Percentiles rank a stretch among this genome's conserved stretches.
phyloP scores from a whole-genome alignment of 2,329 filamentous ascomycete species.

The Tympanopsis confertula region DNA sequence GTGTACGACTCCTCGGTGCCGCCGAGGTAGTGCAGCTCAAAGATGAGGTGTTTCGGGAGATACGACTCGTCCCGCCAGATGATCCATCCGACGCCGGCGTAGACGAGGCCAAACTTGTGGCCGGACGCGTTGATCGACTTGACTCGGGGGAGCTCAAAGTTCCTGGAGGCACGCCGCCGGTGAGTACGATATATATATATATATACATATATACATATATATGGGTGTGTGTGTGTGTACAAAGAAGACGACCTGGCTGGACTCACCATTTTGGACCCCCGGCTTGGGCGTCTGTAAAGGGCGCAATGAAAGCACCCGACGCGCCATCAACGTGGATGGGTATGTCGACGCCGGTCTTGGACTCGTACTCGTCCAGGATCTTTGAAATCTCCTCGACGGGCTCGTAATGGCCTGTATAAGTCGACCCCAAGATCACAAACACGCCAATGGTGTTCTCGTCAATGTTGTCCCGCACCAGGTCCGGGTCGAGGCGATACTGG shows the following conservation, averaged over 20 bases:
- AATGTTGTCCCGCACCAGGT: conserved; percentile 52
- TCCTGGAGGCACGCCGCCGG: too few species aligned
- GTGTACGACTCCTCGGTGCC: conserved; percentile 63
- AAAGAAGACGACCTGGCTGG: background rate
- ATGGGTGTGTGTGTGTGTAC: too few species aligned
- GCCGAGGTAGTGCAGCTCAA: conserved; percentile 60
- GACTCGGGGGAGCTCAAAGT: conserved; percentile 49
- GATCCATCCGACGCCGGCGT: conserved; percentile 60
- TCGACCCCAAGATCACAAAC: conserved; percentile 61
- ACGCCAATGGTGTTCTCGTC: conserved; percentile 71
- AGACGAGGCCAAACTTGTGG: conserved; percentile 53
- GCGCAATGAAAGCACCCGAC: conserved; percentile 49
- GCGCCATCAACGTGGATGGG: conserved; percentile 58
- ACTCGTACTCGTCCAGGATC: conserved; percentile 51
- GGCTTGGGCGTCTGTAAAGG: conserved; percentile 42
- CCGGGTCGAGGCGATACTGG: conserved; percentile 49
- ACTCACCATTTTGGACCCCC: conserved; percentile 44
- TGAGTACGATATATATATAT: too few species aligned
- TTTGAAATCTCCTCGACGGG: conserved; percentile 57
- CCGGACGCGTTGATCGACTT: conserved; percentile 57
- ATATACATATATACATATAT: too few species aligned
- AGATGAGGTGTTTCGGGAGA: conserved; percentile 57
- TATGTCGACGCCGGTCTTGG: conserved; percentile 49
- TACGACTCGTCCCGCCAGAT: conserved; percentile 55
- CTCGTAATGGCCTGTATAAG: conserved; percentile 66